Evolutionary conservation across 805 yeast species (phyloP).

Genomic region (Ogataea degrootiae): DNA sequence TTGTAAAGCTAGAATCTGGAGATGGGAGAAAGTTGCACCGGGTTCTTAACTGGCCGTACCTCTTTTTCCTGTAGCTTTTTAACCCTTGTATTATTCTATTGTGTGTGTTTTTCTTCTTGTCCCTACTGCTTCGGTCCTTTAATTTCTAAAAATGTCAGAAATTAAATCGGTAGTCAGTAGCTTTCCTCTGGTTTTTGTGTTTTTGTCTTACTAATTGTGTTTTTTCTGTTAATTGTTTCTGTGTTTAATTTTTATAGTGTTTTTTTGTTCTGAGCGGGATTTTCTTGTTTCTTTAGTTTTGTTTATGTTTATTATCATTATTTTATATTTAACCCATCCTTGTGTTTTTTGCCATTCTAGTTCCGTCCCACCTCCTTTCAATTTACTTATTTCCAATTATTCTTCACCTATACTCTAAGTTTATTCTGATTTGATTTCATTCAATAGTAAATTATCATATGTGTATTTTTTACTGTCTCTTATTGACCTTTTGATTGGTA

Average conservation of each 20-base stretch:
- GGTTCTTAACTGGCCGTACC: conserved; percentile 2
- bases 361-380: too few relatives aligned
- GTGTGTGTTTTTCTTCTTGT: neutral
- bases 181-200: neutral
- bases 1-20: conserved; percentile 96
- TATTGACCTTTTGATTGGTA: too few relatives aligned
- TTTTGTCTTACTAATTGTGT: neutral
- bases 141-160: neutral
- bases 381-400: too few relatives aligned
- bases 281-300: too few relatives aligned
- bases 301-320: too few relatives aligned
- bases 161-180: too few relatives aligned
- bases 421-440: too few relatives aligned
- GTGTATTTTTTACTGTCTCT: too few relatives aligned
- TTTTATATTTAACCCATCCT: neutral
- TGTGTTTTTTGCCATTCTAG: neutral
- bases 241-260: neutral
- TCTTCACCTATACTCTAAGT: too few relatives aligned
- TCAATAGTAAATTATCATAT: too few relatives aligned
- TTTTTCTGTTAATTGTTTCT: too few relatives aligned
- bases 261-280: neutral
- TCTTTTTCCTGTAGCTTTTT: neutral
- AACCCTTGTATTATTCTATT: conserved; percentile 3
- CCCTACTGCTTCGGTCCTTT: neutral
- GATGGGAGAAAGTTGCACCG: conserved; percentile 51